Base-by-base conservation (phyloP, 2,329 filamentous ascomycete species). In the Sporothrix sp. region DNA sequence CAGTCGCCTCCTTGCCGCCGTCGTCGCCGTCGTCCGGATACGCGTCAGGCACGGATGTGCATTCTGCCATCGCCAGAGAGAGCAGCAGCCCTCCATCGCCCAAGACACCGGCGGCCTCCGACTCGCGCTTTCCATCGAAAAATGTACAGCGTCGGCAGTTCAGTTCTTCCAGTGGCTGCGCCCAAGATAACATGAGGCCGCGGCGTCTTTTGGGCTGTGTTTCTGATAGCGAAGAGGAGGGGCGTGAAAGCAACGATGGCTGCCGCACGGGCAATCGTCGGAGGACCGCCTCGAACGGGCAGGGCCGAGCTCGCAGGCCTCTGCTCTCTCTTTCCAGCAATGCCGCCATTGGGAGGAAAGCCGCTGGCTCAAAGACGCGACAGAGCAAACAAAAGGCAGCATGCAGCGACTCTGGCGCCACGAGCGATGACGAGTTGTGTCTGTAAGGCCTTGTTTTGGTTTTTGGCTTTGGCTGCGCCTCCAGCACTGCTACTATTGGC, bases 401-500 rank as follows among this genome's bases (percentile, higher is more conserved):
- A n/a, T 10, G 20, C n/a, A 25, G n/a, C 35, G 27, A 2, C 16
- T 2, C 18, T 18, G 36, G 16, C 42, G 16, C 21, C 21, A 38
- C 23, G 20, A 56, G 54, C 42, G 57, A 57, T 27, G 57, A 58
- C 47, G 57, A 58, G 46, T 48, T 58, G 28, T 52, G 56, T 38
- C 39, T 56, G 32, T 58, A 42, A 56, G 21, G n/a, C 11, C 16
- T 5, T 3, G 7, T 9, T 21, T 50, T 50, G 32, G 16, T 8
- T 44, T 10, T 21, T 32, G 14, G 16, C 10, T 50, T 45, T 45
- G 35, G 35, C n/a, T n/a, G n/a, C n/a, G n/a, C n/a, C n/a, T n/a
- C n/a, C n/a, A n/a, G n/a, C n/a, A n/a, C n/a, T n/a, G n/a, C n/a
- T n/a, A n/a, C n/a, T n/a, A n/a, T n/a, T n/a, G n/a, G n/a, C n/a